Evolutionary conservation across 2,329 filamentous ascomycete species (phyloP).

Genomic region (Arthrinium puccinioides): DNA sequence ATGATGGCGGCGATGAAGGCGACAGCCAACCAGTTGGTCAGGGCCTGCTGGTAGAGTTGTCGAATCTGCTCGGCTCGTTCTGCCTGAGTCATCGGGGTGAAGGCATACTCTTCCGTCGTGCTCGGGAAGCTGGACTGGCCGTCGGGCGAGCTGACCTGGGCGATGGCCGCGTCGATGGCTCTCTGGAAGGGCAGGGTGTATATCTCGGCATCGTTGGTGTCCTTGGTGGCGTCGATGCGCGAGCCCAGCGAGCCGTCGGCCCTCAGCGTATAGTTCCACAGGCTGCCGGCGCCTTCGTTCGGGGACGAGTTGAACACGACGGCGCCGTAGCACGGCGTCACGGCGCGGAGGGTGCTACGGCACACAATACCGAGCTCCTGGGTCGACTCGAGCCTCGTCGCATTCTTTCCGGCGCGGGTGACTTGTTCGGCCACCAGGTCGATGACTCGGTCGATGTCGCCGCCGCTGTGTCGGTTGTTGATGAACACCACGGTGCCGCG

Average conservation of each 20-base stretch:
- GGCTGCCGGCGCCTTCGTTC: constrained; percentile 53
- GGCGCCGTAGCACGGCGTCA: constrained; percentile 66
- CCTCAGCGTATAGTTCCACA: constrained; percentile 84
- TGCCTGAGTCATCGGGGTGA: constrained; percentile 62
- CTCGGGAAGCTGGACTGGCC: constrained; percentile 27
- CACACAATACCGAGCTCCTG: constrained; percentile 57
- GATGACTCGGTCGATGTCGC: constrained; percentile 68
- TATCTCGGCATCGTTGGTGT: constrained; percentile 67
- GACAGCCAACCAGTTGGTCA: constrained; percentile 71
- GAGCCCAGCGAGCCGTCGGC: constrained; percentile 64
- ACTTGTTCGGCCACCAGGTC: constrained; percentile 52
- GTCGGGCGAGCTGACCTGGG: constrained; percentile 37
- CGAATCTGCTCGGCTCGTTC: constrained; percentile 62
- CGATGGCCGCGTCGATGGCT: constrained; percentile 69
- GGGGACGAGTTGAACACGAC: constrained; percentile 72
- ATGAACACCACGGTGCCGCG: constrained; percentile 70
- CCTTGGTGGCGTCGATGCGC: constrained; percentile 56
- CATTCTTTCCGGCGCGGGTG: constrained; percentile 44
- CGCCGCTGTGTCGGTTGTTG: constrained; percentile 62
- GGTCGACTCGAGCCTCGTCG: constrained; percentile 46
- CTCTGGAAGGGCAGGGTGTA: constrained; percentile 75
- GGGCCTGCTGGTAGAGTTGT: constrained; percentile 60
- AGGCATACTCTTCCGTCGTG: constrained; percentile 62
- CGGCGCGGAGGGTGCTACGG: constrained; percentile 55
- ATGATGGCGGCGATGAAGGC: constrained; percentile 74